phyloP scores from a whole-genome alignment of 2,329 filamentous ascomycete species.

The Fusarium longipes region DNA sequence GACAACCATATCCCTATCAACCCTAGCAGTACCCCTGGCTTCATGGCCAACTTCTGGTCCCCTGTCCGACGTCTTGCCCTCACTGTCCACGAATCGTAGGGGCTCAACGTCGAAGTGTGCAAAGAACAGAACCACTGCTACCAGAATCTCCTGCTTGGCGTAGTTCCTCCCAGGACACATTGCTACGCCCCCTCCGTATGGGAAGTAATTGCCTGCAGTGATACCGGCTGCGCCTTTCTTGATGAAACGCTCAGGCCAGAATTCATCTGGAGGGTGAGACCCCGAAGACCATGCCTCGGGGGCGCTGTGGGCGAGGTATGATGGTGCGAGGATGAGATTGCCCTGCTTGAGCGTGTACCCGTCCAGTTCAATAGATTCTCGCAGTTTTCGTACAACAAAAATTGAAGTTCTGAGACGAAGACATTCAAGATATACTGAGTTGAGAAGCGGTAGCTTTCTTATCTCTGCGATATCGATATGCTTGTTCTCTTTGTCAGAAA shows the following conservation, averaged over 20 bases:
- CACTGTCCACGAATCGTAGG: slow-evolving; percentile 19
- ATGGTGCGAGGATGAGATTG: slow-evolving; percentile 40
- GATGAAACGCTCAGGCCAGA: slow-evolving; percentile 42
- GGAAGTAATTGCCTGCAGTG: slow-evolving; percentile 40
- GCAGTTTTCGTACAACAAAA: slow-evolving; percentile 40
- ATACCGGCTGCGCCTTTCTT: slow-evolving; percentile 25
- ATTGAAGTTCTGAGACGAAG: slow-evolving; percentile 39
- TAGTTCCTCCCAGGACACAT: slow-evolving; percentile 46
- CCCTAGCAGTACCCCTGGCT: slow-evolving; percentile 40
- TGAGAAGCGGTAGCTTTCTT: slow-evolving; percentile 34
- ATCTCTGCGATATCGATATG: slow-evolving; percentile 28
- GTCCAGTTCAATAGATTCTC: slow-evolving; percentile 39
- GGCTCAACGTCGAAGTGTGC: slow-evolving; percentile 37
- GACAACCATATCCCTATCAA: slow-evolving; percentile 40
- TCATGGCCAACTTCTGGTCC: slow-evolving; percentile 40
- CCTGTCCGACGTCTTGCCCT: slow-evolving; percentile 30
- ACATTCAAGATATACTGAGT: slow-evolving; percentile 40
- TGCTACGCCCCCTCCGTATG: slow-evolving; percentile 42
- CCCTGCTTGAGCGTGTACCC: slow-evolving; percentile 38
- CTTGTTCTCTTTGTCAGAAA: slow-evolving; percentile 6
- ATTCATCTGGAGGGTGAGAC: slow-evolving; percentile 31
- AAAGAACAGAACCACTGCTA: slow-evolving; percentile 34
- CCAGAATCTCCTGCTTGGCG: slow-evolving; percentile 45
- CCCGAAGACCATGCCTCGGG: slow-evolving; percentile 31
- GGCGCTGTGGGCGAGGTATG: slow-evolving; percentile 40